These are phyloP conservation scores for Silene coronaria DNA, from an alignment of 179 eudicot species.

Conservation along the genomic window DNA sequence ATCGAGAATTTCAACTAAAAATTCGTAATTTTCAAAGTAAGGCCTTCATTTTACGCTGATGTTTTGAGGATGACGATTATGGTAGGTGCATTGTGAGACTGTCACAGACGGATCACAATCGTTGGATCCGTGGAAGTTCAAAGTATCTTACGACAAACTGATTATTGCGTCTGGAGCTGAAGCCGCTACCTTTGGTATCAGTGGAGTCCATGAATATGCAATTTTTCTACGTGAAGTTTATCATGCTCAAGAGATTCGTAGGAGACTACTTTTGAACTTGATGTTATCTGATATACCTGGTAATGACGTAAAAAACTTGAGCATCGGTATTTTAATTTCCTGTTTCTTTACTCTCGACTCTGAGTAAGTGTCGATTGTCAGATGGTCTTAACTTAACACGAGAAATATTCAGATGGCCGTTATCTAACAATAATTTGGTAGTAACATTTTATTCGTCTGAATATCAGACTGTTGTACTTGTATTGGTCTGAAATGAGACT, in stretches of 20 bases:
- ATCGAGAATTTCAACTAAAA: too few relatives aligned
- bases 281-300: constrained; percentile 98
- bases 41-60: neutral
- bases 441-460: too few relatives aligned
- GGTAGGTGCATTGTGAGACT: constrained; percentile 68
- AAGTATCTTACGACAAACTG: constrained; percentile 76
- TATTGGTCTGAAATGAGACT: too few relatives aligned
- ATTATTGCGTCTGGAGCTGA: constrained; percentile 84
- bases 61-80: neutral
- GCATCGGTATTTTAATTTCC: neutral
- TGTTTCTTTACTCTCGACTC: neutral
- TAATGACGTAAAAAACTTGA: constrained; percentile 18
- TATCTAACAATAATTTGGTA: too few relatives aligned
- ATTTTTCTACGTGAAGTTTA: constrained; percentile 89
- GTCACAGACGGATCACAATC: constrained; percentile 56
- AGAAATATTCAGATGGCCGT: too few relatives aligned
- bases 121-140: constrained; percentile 71
- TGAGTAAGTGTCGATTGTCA: neutral
- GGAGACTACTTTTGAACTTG: constrained; percentile 74
- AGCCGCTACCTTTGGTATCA: constrained; percentile 84
- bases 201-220: constrained; percentile 84
- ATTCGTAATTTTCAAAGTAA: too few relatives aligned
- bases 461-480: too few relatives aligned
- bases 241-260: constrained; percentile 93
- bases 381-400: too few relatives aligned